Conservation (phyloP, 306 rosid species). For the Erythrophleum fordii region DNA sequence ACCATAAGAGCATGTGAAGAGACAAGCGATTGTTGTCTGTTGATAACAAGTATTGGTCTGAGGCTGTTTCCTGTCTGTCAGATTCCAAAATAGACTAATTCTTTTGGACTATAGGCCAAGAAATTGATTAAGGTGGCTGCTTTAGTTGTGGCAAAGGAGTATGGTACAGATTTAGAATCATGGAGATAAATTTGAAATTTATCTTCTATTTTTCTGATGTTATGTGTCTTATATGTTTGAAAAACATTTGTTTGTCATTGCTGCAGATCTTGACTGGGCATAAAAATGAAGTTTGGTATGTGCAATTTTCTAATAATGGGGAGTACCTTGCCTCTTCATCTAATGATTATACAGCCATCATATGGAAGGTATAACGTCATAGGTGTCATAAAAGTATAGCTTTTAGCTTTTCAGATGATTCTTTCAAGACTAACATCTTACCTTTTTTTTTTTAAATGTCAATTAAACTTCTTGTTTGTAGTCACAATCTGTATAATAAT, state of each 20-base stretch:
- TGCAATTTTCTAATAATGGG: conserved; percentile 89
- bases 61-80: conserved; percentile 13
- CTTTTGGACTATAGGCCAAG: conserved; percentile 28
- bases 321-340: conserved; percentile 88
- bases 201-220: conserved; percentile 25
- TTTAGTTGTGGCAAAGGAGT: conserved; percentile 10
- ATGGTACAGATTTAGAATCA: conserved; percentile 9
- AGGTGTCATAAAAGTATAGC: conserved; percentile 20
- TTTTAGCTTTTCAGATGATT: conserved; percentile 4
- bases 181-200: conserved; percentile 22
- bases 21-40: background rate
- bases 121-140: conserved; percentile 17
- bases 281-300: conserved; percentile 92
- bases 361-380: conserved; percentile 78
- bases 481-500: conserved; percentile 20
- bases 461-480: conserved; percentile 11
- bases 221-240: conserved; percentile 3
- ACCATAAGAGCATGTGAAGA: background rate
- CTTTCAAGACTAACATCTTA: conserved; percentile 5
- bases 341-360: conserved; percentile 82
- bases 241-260: conserved; percentile 36
- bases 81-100: conserved; percentile 10
- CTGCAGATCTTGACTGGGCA: conserved; percentile 90
- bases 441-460: conserved; percentile 23
- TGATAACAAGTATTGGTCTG: background rate